Percentiles rank a stretch among this genome's conserved stretches.
phyloP scores from a whole-genome alignment of 352 stramenopile species.

The Hyaloperonospora brassicae region DNA sequence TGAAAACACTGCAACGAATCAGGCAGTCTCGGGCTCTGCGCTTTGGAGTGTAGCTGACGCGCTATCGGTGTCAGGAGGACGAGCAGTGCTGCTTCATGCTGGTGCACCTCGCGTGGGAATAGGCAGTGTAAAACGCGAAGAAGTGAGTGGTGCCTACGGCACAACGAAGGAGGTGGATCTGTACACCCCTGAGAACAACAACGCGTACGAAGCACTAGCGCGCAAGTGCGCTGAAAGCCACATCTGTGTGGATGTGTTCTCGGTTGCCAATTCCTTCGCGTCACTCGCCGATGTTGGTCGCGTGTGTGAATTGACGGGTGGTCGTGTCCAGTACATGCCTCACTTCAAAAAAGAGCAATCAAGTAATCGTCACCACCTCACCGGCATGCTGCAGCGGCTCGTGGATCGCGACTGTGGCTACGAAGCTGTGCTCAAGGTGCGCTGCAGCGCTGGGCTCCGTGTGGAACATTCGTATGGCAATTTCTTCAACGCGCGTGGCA shows the following conservation, averaged over 20 bases:
- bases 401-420: conserved; percentile 71
- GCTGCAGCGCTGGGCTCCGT: conserved; percentile 69
- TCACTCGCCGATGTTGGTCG: conserved; percentile 75
- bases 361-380: conserved; percentile 75
- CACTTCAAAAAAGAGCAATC: conserved; percentile 81
- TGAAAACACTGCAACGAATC: conserved; percentile 64
- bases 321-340: conserved; percentile 78
- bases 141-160: conserved; percentile 71
- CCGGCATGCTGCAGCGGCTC: conserved; percentile 61
- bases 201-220: conserved; percentile 60
- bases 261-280: conserved; percentile 75
- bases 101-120: conserved; percentile 66
- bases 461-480: conserved; percentile 83
- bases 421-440: conserved; percentile 86
- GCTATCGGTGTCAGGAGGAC: conserved; percentile 47
- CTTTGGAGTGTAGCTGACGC: conserved; percentile 75
- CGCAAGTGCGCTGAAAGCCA: conserved; percentile 64
- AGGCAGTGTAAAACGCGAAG: conserved; percentile 69
- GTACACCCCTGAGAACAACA: conserved; percentile 64
- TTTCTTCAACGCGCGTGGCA: conserved; percentile 59
- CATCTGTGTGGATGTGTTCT: conserved; percentile 83
- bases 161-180: conserved; percentile 82
- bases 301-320: conserved; percentile 79
- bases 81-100: conserved; percentile 69
- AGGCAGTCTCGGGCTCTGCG: conserved; percentile 64